These are phyloP conservation scores for Talaromyces atroroseus DNA, from an alignment of 2,329 filamentous ascomycete genomes.

Conservation along the genomic window DNA sequence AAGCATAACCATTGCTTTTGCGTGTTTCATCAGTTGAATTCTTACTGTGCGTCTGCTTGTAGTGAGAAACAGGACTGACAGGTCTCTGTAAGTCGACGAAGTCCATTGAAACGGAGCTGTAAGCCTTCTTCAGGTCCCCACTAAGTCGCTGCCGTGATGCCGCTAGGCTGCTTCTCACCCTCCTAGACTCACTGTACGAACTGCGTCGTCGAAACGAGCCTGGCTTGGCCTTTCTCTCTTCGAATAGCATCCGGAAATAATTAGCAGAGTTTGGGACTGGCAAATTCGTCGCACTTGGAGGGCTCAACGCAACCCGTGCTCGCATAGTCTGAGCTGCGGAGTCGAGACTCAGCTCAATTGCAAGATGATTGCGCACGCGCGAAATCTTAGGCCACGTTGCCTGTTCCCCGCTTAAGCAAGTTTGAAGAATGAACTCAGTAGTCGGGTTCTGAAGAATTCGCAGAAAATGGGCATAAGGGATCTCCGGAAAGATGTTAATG, in stretches of 20 bases:
- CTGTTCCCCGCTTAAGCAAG: constrained; percentile 70
- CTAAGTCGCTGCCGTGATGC: constrained; percentile 11
- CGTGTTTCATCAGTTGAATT: not conserved
- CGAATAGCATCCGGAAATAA: not conserved
- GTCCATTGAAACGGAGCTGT: constrained; percentile 18
- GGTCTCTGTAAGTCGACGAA: not conserved
- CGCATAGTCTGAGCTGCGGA: constrained; percentile 37
- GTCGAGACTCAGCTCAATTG: constrained; percentile 74
- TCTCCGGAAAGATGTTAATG: constrained; percentile 85
- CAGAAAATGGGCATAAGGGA: constrained; percentile 67
- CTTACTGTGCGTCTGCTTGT: not conserved
- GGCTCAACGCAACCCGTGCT: constrained; percentile 32
- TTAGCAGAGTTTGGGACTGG: not conserved
- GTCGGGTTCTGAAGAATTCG: constrained; percentile 79
- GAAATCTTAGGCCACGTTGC: constrained; percentile 90
- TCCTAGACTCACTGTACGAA: constrained; percentile 27
- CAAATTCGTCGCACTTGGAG: constrained; percentile 17
- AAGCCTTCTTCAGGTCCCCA: constrained; percentile 17
- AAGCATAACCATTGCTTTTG: not conserved
- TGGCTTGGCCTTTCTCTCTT: not conserved
- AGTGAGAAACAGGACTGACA: constrained; percentile 5
- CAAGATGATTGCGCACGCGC: constrained; percentile 77
- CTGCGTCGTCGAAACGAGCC: constrained; percentile 16
- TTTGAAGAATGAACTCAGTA: constrained; percentile 75
- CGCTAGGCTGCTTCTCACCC: constrained; percentile 7